Conservation (phyloP, 129 eudicot genomes). For the Arctium lappa region DNA sequence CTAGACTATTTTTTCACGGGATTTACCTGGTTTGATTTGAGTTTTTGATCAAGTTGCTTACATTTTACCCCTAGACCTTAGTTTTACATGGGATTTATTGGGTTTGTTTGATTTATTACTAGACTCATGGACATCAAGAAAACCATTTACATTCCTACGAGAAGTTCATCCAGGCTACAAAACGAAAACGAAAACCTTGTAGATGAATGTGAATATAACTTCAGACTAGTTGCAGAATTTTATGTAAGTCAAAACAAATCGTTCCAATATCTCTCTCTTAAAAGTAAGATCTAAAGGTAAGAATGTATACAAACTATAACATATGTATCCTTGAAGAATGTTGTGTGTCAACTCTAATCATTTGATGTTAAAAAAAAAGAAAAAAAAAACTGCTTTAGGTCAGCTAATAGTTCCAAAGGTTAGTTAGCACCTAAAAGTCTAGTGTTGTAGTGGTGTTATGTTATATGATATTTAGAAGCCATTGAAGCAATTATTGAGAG, state of each 20-base stretch:
- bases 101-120: no score
- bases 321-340: background rate
- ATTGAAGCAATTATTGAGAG: conserved; percentile 29
- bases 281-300: no score
- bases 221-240: background rate
- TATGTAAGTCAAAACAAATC: no score
- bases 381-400: background rate
- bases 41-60: no score
- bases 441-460: conserved; percentile 4
- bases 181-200: background rate
- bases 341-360: conserved; percentile 7
- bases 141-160: background rate
- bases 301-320: no score
- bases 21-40: no score
- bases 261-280: no score
- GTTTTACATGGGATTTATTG: no score
- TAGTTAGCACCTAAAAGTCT: conserved; percentile 16
- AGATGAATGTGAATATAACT: background rate
- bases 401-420: conserved; percentile 14
- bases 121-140: background rate
- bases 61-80: no score
- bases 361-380: background rate
- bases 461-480: background rate
- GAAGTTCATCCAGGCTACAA: background rate
- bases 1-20: background rate